phyloP scores from a whole-genome alignment of 2,329 filamentous ascomycete genomes.

The Penicillium sp. region DNA sequence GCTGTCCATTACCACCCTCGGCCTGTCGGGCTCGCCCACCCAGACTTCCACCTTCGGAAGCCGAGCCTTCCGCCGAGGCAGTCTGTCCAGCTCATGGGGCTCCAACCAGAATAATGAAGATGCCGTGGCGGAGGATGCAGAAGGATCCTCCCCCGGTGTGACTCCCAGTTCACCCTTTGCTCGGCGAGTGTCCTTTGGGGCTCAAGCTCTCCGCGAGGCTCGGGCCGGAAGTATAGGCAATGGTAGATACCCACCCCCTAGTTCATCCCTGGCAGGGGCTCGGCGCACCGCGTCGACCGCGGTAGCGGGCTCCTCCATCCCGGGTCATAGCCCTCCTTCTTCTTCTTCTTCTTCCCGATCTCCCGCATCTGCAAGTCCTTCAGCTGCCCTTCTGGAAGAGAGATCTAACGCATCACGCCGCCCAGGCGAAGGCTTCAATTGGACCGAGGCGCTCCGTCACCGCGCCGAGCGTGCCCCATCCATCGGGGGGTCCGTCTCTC shows the following conservation, averaged over 20 bases:
- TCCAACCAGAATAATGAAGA: constrained; percentile 50
- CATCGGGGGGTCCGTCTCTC: constrained; percentile 39
- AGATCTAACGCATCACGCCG: constrained; percentile 50
- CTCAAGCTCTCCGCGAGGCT: constrained; percentile 73
- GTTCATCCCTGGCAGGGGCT: constrained; percentile 30
- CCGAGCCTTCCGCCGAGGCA: constrained; percentile 62
- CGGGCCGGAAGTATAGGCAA: constrained; percentile 65
- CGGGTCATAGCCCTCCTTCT: not conserved
- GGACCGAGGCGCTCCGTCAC: constrained; percentile 92
- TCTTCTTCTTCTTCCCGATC: constrained; percentile 21
- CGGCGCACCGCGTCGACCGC: constrained; percentile 27
- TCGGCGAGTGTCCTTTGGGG: constrained; percentile 87
- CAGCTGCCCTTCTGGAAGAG: constrained; percentile 40
- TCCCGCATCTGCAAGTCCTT: constrained; percentile 42
- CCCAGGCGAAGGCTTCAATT: constrained; percentile 92
- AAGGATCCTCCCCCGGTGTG: constrained; percentile 61
- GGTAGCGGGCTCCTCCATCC: constrained; percentile 20
- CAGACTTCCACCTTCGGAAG: constrained; percentile 56
- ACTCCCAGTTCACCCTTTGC: constrained; percentile 69
- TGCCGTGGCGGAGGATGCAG: constrained; percentile 66
- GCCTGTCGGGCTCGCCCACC: constrained; percentile 73
- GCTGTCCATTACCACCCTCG: constrained; percentile 73
- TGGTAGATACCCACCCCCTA: constrained; percentile 62
- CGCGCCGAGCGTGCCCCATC: constrained; percentile 78
- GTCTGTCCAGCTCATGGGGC: constrained; percentile 65